These are phyloP conservation scores for Beauveria bassiana DNA, from an alignment of 2,329 filamentous ascomycete genomes.

Conservation along the genomic window DNA sequence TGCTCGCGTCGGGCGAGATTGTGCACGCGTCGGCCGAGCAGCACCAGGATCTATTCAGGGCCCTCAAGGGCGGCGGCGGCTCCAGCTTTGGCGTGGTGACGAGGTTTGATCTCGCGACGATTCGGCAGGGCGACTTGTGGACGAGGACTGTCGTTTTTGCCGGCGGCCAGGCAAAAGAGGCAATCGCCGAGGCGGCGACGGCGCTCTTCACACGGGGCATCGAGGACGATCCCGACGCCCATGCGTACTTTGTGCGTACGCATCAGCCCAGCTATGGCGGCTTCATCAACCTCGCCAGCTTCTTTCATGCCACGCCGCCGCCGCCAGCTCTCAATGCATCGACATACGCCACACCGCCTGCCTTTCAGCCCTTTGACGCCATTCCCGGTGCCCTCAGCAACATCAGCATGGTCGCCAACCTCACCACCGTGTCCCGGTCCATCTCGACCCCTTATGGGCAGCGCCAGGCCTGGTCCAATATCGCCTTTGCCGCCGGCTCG, in stretches of 20 bases:
- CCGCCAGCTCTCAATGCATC: background rate
- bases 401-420: slow-evolving; percentile 18
- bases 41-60: slow-evolving; percentile 36
- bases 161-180: slow-evolving; percentile 11
- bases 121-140: slow-evolving; percentile 24
- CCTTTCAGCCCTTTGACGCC: slow-evolving; percentile 19
- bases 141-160: slow-evolving; percentile 15
- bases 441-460: slow-evolving; percentile 19
- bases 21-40: slow-evolving; percentile 29
- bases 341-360: slow-evolving; percentile 11
- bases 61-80: slow-evolving; percentile 32
- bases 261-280: slow-evolving; percentile 8
- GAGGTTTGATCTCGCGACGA: slow-evolving; percentile 22
- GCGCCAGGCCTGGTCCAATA: slow-evolving; percentile 24
- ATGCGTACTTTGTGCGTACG: slow-evolving; percentile 17
- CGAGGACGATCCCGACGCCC: slow-evolving; percentile 15
- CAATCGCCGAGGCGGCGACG: slow-evolving; percentile 13
- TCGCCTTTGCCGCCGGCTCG: slow-evolving; percentile 18
- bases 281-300: slow-evolving; percentile 12
- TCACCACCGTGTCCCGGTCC: slow-evolving; percentile 17
- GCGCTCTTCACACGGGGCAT: slow-evolving; percentile 14
- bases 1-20: slow-evolving; percentile 37
- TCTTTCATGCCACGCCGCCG: slow-evolving; percentile 15
- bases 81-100: slow-evolving; percentile 35
- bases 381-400: slow-evolving; percentile 17